These are phyloP conservation scores for Kwoniella europaea DNA, from an alignment of 768 basidiomycete genomes.

Conservation along the genomic window DNA sequence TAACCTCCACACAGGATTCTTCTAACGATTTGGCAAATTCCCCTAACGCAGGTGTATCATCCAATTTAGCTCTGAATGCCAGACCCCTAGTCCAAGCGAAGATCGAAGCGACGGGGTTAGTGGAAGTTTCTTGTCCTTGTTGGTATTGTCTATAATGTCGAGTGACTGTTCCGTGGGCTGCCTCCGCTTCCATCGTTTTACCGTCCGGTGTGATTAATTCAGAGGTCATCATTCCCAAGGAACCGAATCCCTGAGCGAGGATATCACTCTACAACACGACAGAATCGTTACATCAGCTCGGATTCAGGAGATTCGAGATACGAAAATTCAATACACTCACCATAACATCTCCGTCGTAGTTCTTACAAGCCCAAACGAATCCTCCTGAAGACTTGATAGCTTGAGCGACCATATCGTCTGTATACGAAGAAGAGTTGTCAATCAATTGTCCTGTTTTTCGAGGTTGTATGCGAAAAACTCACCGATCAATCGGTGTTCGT, in stretches of 20 bases:
- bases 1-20: constrained; percentile 84
- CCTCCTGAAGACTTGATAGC: constrained; percentile 95
- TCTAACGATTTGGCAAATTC: constrained; percentile 82
- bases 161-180: constrained; percentile 87
- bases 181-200: constrained; percentile 88
- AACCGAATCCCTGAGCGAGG: constrained; percentile 96
- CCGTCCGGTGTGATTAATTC: constrained; percentile 96
- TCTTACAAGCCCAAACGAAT: constrained; percentile 77
- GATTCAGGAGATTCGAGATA: neutral
- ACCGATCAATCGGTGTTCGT: constrained; percentile 76
- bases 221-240: constrained; percentile 96
- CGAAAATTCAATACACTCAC: constrained; percentile 50
- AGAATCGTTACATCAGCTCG: neutral
- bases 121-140: constrained; percentile 96
- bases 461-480: constrained; percentile 18
- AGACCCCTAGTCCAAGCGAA: constrained; percentile 98
- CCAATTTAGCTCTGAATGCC: constrained; percentile 88
- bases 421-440: constrained; percentile 10
- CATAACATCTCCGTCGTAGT: constrained; percentile 76
- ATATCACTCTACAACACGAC: constrained; percentile 75
- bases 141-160: constrained; percentile 97
- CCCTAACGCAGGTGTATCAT: constrained; percentile 74
- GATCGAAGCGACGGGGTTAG: constrained; percentile 97
- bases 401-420: constrained; percentile 86
- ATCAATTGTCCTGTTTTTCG: neutral